These are phyloP conservation scores for Sordaria brevicollis DNA, from an alignment of 495 filamentous ascomycete species.

Conservation along the genomic window DNA sequence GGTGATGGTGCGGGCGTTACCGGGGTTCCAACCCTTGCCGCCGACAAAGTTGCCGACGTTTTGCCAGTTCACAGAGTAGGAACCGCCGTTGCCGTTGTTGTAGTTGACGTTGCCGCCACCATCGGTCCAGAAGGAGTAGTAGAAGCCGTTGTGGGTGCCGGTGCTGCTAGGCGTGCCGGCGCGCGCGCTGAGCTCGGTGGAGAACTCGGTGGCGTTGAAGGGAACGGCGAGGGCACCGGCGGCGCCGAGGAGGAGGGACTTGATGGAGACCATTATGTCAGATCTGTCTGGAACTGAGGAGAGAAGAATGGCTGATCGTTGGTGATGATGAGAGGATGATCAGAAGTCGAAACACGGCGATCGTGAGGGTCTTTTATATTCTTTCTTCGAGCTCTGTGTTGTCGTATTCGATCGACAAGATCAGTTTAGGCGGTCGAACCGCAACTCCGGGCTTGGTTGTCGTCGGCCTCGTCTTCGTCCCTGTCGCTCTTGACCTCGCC, in stretches of 20 bases:
- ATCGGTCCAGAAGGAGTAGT: slow-evolving; percentile 55
- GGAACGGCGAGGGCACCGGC: slow-evolving; percentile 5
- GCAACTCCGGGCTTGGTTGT: not conserved
- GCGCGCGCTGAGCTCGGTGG: slow-evolving; percentile 25
- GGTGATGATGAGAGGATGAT: not conserved
- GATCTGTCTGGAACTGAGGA: not conserved
- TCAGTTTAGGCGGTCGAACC: not conserved
- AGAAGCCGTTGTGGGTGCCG: slow-evolving; percentile 46
- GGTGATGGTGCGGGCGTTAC: slow-evolving; percentile 16
- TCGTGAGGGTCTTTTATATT: not conserved
- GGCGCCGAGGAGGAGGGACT: slow-evolving; percentile 7
- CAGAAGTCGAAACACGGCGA: not conserved
- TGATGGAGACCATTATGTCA: slow-evolving; percentile 13
- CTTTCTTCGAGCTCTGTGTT: not conserved
- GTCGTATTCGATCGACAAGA: not conserved
- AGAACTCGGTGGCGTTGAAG: slow-evolving; percentile 7
- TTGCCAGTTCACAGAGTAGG: slow-evolving; percentile 45
- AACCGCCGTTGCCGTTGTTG: slow-evolving; percentile 40
- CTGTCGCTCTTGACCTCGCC: not conserved
- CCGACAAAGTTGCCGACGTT: slow-evolving; percentile 48
- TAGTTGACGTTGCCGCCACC: slow-evolving; percentile 44
- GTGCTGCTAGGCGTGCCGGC: slow-evolving; percentile 21
- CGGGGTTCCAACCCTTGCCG: slow-evolving; percentile 55
- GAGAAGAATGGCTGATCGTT: not conserved
- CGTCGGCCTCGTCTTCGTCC: not conserved